Conservation (phyloP, 1,284 basidiomycete genomes). For the Entoloma clypeatum region DNA sequence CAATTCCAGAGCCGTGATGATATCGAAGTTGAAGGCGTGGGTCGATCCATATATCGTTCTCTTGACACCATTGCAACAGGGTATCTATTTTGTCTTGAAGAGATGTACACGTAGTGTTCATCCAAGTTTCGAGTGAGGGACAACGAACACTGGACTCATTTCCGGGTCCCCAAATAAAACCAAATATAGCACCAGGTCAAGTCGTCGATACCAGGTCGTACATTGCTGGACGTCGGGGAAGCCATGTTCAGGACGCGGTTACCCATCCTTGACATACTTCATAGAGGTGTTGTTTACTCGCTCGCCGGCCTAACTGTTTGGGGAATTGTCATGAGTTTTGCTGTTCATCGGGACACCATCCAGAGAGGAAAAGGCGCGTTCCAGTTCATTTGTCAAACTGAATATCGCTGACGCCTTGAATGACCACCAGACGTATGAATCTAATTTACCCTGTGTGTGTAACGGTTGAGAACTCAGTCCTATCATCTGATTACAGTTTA, state of each 20-base stretch:
- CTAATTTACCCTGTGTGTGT: neutral
- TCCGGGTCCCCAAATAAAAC: slow-evolving; percentile 7
- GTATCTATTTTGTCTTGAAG: slow-evolving; percentile 13
- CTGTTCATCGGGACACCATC: slow-evolving; percentile 38
- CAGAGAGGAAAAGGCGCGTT: slow-evolving; percentile 38
- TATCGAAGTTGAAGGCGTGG: slow-evolving; percentile 36
- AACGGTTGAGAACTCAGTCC: neutral
- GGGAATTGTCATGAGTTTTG: slow-evolving; percentile 34
- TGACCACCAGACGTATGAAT: neutral
- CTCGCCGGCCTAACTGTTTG: slow-evolving; percentile 35
- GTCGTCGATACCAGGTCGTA: neutral
- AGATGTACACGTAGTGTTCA: slow-evolving; percentile 3
- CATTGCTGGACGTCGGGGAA: slow-evolving; percentile 7
- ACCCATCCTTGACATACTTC: slow-evolving; percentile 34
- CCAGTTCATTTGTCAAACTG: too few relatives aligned
- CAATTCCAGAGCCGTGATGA: slow-evolving; percentile 30
- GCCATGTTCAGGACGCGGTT: slow-evolving; percentile 19
- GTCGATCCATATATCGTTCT: slow-evolving; percentile 44
- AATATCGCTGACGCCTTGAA: slow-evolving; percentile 4
- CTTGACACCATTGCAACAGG: slow-evolving; percentile 45
- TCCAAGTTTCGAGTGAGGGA: slow-evolving; percentile 9
- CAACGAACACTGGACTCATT: too few relatives aligned
- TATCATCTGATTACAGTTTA: slow-evolving; percentile 23
- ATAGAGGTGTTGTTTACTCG: slow-evolving; percentile 37
- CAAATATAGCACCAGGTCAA: slow-evolving; percentile 1